Base-by-base conservation (phyloP, 495 filamentous ascomycete species). In the Patellaria atrata region DNA sequence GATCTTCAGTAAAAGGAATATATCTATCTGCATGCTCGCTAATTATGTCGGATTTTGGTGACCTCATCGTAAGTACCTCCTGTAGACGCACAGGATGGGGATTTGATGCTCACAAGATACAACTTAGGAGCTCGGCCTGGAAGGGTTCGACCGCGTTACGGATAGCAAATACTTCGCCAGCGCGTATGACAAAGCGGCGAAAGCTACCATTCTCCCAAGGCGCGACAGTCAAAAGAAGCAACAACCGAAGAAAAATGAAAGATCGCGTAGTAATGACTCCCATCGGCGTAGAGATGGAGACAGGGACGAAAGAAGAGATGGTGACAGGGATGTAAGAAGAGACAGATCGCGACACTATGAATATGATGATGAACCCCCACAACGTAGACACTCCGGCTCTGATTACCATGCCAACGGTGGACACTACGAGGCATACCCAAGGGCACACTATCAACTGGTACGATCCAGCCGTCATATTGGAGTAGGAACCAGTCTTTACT, bases 51-150 rank as follows among this genome's bases (percentile, higher is more conserved):
- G n/a, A n/a, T n/a, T n/a, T n/a, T n/a, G n/a, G n/a, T n/a, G 33
- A 43, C n/a, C 27, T 43, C 8, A 22, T 42, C 7, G 44, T 47
- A 33, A 38, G 38, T 16, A 31, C 15, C 17, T 22, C 32, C 7
- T 22, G n/a, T n/a, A 18, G 4, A 13, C 19, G 14, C 19, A 22
- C 30, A 44, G 9, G n/a, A 2, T 11, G 3, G 2, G 13, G 16
- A 22, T 9, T 17, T 16, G 8, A 13, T 8, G 8, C 30, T 21
- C 6, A 5, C n/a, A 26, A 21, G 5, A 12, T 8, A 18, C 19
- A n/a, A 2, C 7, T n/a, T 15, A 48, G 44, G 44, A 48, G 22
- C 44, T 48, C 30, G 44, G 44, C 1, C 30, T 44, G 15, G 37
- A 38, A 26, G 41, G 41, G 1, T 13, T 44, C 13, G 41, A 44